Base-by-base conservation (phyloP, 495 filamentous ascomycete genomes). In the Antarctomyces pellizariae region DNA sequence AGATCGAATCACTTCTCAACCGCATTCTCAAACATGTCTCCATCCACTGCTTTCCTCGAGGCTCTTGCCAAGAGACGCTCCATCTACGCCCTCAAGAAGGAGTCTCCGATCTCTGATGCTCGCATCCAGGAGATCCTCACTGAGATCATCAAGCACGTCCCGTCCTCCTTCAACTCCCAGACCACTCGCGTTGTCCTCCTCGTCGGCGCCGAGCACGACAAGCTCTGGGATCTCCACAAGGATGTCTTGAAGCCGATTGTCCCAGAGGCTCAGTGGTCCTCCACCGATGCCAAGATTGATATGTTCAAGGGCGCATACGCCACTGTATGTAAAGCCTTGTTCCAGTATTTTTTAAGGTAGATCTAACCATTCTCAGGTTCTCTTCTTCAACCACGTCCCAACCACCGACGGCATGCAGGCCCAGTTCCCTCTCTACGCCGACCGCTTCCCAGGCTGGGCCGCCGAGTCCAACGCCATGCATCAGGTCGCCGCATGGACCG, bases 121-220 rank as follows among this genome's bases (percentile, higher is more conserved):
- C 50, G 50, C 36, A 53, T 75, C 48, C 43, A 57, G 34, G 53
- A 64, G 35, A 57, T 73, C 41, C 51, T 66, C 38, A 50, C 53
- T 36, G 43, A 62, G 24, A 44, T 49, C 22, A 34, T 71, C 29
- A 48, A 55, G 26, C 54, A 71, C 42, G 46, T 58, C 17, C 69
- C 68, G 10, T 54, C 46, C 19, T 58, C 54, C 40, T 75, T 71
- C 65, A 75, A 75, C 59, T 62, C 58, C 23, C 69, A 75, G 50
- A 54, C 50, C 39, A 57, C 64, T 39, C 64, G 69, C 28, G 44
- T 59, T 19, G 49, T 75, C 8, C 57, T 71, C 14, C 56, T 73
- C 34, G 50, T 71, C 39, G 60, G 62, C 29, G 57, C 48, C 30
- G 65, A 70, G 40, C 67, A 73, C 45, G 56, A 67, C 30, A 64